Conservation (phyloP, 257 asterid genomes). For the Nicotiana tabacum region DNA sequence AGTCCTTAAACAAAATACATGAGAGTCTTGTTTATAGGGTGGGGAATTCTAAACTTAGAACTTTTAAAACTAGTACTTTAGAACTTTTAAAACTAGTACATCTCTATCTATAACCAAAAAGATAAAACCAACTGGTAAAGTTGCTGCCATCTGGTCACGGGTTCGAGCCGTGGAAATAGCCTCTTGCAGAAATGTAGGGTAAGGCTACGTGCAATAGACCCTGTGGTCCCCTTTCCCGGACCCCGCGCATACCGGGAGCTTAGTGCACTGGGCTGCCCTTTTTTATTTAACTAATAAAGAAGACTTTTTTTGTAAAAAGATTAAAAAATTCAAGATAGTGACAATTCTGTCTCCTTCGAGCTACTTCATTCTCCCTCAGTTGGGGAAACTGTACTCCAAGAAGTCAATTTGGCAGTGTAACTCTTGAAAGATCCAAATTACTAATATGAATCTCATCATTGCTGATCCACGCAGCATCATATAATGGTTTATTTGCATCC, state of each 20-base stretch:
- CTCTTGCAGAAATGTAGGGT: no score
- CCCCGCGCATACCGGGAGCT: no score
- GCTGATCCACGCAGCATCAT: not conserved
- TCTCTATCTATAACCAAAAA: not conserved
- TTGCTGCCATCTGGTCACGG: no score
- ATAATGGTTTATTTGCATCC: not conserved
- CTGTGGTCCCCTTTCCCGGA: no score
- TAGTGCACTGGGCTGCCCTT: no score
- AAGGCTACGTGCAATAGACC: no score
- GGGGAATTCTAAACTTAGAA: not conserved
- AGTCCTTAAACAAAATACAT: not conserved
- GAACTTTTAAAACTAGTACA: not conserved
- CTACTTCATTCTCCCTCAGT: not conserved
- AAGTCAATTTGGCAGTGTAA: not conserved
- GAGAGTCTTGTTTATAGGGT: not conserved
- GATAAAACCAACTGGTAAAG: not conserved
- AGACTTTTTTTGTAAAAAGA: no score
- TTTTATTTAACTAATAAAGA: not conserved
- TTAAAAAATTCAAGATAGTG: not conserved
- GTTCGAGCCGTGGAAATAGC: no score
- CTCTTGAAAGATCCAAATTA: not conserved
- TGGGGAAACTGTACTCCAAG: not conserved
- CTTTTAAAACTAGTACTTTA: not conserved
- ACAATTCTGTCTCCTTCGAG: not conserved
- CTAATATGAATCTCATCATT: not conserved